A percentile compares a stretch with the other conserved stretches of the same genome.
Conservation (phyloP, 2,329 filamentous ascomycete genomes). For the Fusarium sp. region DNA sequence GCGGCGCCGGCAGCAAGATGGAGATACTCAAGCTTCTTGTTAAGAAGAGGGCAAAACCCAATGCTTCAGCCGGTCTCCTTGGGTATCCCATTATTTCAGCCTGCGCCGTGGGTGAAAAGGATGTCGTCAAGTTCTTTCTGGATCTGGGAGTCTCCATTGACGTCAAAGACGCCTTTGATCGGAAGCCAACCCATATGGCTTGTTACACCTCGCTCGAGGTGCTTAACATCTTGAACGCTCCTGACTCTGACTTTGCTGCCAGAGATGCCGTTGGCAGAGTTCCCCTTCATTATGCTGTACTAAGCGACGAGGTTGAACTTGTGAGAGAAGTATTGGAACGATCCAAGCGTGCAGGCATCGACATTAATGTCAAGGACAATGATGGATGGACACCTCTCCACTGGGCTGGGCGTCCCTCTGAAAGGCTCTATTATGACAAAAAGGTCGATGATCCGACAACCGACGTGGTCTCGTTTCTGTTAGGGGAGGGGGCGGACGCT, state of each 20-base stretch:
- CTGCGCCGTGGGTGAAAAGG: background rate
- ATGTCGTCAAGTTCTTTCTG: background rate
- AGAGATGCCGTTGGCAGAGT: constrained; percentile 13
- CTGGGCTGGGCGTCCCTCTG: constrained; percentile 11
- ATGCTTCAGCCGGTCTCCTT: background rate
- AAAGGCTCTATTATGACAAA: too few relatives aligned
- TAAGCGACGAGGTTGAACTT: background rate
- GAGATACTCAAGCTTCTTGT: constrained; percentile 3
- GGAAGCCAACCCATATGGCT: constrained; percentile 13
- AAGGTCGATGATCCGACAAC: background rate
- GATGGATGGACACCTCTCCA: constrained; percentile 27
- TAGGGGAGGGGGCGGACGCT: background rate
- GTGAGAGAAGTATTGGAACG: constrained; percentile 4
- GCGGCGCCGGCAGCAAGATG: too few relatives aligned
- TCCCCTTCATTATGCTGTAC: constrained; percentile 17
- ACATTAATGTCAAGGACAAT: constrained; percentile 7
- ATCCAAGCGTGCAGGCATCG: background rate
- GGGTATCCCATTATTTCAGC: constrained; percentile 15
- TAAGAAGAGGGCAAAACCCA: background rate
- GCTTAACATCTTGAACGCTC: constrained; percentile 2
- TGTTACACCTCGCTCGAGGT: constrained; percentile 20
- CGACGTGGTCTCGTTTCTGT: background rate
- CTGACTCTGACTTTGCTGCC: constrained; percentile 10
- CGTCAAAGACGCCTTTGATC: background rate
- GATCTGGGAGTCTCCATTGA: background rate